phyloP scores from a whole-genome alignment of 2,329 filamentous ascomycete species.

The Phaeosphaeria sp. region DNA sequence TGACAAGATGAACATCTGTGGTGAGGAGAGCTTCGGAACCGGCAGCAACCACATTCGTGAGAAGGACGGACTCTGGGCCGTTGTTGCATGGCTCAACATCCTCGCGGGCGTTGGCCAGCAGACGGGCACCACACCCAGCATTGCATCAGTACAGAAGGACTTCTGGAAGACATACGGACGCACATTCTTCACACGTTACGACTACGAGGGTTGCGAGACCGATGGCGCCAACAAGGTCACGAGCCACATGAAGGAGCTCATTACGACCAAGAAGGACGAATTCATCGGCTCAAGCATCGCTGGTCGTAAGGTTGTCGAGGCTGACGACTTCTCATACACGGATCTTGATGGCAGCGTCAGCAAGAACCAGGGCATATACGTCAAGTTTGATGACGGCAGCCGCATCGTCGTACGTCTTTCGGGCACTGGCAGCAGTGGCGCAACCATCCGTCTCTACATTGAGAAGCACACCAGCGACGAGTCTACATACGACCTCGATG shows the following conservation, averaged over 20 bases:
- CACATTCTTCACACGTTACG: constrained; percentile 98
- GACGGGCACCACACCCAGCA: constrained; percentile 82
- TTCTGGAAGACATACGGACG: constrained; percentile 97
- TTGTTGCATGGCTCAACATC: constrained; percentile 98
- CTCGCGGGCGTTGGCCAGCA: constrained; percentile 91
- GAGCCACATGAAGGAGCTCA: constrained; percentile 77
- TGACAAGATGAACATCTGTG: constrained; percentile 99
- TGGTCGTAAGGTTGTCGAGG: constrained; percentile 84
- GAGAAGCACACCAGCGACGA: constrained; percentile 91
- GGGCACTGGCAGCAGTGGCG: constrained; percentile 91
- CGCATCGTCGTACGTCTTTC: constrained; percentile 94
- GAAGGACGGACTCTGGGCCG: constrained; percentile 97
- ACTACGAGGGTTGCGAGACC: constrained; percentile 94
- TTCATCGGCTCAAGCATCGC: constrained; percentile 85
- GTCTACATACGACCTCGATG: constrained; percentile 78
- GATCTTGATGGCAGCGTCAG: constrained; percentile 97
- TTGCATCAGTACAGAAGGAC: constrained; percentile 93
- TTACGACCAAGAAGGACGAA: constrained; percentile 69
- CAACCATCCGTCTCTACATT: constrained; percentile 95
- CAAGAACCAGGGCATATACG: constrained; percentile 94
- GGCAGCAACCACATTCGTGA: constrained; percentile 99
- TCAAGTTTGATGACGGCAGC: constrained; percentile 92
- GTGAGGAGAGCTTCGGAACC: constrained; percentile 97
- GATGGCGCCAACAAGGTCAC: constrained; percentile 92
- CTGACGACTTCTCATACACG: constrained; percentile 97